Evolutionary conservation across 2,329 filamentous ascomycete genomes (phyloP).

Genomic region (Diaporthe aspalathi): DNA sequence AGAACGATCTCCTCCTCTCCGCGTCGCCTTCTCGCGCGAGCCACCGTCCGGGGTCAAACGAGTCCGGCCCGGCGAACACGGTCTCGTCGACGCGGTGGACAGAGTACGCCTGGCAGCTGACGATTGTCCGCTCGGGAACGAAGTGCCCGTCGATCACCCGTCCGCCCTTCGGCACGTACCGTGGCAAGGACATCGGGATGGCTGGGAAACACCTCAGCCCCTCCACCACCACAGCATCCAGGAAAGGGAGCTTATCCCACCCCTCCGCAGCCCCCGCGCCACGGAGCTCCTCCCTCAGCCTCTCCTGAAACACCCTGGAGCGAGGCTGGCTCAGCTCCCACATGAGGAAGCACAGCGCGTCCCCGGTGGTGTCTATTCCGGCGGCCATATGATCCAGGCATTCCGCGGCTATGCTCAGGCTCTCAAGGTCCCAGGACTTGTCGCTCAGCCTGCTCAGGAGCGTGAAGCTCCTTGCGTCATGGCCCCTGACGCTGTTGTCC

Average conservation of each 20-base stretch:
- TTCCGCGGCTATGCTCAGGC: conserved; percentile 71
- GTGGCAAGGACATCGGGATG: conserved; percentile 75
- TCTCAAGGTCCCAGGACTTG: conserved; percentile 60
- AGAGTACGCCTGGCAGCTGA: conserved; percentile 71
- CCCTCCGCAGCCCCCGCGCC: conserved; percentile 41
- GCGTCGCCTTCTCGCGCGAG: conserved; percentile 78
- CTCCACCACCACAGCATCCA: conserved; percentile 74
- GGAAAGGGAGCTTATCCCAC: conserved; percentile 65
- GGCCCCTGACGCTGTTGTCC: conserved; percentile 56
- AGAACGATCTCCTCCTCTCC: conserved; percentile 72
- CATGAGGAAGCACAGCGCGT: conserved; percentile 77
- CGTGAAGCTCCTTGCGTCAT: conserved; percentile 64
- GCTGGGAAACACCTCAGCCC: conserved; percentile 71
- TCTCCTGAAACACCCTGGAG: conserved; percentile 62
- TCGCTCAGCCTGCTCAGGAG: conserved; percentile 69
- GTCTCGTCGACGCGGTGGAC: conserved; percentile 69
- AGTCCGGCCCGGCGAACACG: conserved; percentile 82
- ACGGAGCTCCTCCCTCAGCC: conserved; percentile 64
- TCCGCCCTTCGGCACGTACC: conserved; percentile 66
- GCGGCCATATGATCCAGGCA: conserved; percentile 79
- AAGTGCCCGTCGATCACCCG: conserved; percentile 66
- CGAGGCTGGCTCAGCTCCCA: conserved; percentile 74
- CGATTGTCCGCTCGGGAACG: conserved; percentile 65
- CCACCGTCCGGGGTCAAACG: conserved; percentile 87
- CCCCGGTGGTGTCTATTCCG: conserved; percentile 78